Base-by-base conservation (phyloP, 1,284 basidiomycete species). In the Pseudozyma pruni region DNA sequence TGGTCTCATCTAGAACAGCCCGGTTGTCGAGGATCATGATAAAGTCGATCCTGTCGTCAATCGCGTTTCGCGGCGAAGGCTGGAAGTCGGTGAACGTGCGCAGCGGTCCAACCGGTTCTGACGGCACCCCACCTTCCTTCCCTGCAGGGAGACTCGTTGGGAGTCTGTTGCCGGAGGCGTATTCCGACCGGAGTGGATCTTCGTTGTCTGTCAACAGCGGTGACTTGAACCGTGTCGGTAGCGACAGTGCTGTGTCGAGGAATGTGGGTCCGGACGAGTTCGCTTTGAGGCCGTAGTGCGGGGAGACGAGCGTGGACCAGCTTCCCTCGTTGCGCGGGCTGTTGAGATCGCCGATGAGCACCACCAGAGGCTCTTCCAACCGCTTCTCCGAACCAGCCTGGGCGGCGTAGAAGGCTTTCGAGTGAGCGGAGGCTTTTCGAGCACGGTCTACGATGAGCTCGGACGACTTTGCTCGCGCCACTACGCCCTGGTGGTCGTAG, bases 261-360 rank as follows among this genome's bases (percentile, higher is more conserved):
- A 74, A 74, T 4, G 54, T 53, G 10, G 51, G 17, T 10, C 53
- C 61, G 16, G 45, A 42, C 8, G 52, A 53, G 20, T 68, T 64
- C 8, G 51, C 47, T 3, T 50, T 23, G 0, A 70, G 9, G 1
- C 39, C 52, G 38, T 75, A 75, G 13, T 70, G 62, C 4, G 69
- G 64, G 3, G 64, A 60, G 32, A 74, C 72, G 27, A 76, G 64
- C 1, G 55, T 66, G 7, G 58, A 54, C 72, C 75, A 75, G 25
- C 40, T 45, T 2, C 49, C 52, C 41, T 76, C 69, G 31, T 67
- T 69, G 13, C 72, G 60, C 8, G 75, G 72, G 20, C 60, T 66
- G 52, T 76, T 76, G 34, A 76, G 60, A 38, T 75, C 72, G 17
- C 75, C 72, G 11, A 72, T 67, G 2, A 76, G 53, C n/a, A 72